Evolutionary conservation across 1,139 yeast species (phyloP), one percentile per base, ranked within the genome.

Genomic region (Entelexis paramagnoliae): DNA sequence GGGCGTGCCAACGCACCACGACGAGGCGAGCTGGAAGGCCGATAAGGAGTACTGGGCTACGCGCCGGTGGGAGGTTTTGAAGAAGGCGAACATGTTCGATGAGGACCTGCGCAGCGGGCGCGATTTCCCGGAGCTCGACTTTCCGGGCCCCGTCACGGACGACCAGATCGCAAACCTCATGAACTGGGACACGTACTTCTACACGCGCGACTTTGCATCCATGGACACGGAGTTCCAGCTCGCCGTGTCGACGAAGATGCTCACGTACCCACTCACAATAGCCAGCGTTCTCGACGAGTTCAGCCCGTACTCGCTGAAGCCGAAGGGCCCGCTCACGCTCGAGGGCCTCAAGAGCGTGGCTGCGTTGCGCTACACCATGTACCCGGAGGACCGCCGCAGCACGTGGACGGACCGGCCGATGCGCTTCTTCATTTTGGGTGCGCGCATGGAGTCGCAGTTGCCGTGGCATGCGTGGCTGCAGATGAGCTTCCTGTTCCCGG

Each of bases 381-480:
- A 85, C 65, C 96, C 97, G 5, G 75, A 76, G 47, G 79, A 79
- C 63, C 70, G 75, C 54, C 67, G 75, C 11, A 56, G 60, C 51
- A 54, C 64, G 32, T 79, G 82, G 67, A 85, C 83, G 64, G 95
- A 88, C 61, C 77, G 96, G 61, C 95, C 98, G 20, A 75, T 91
- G 73, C 78, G 98, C 60, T 74, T 91, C 50, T 91, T 91, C 68
- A 77, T 91, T 53, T 73, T 91, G 41, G 97, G 97, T 22, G 87
- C 98, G 7, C 79, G 93, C 60, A 87, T 94, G 63, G 98, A 91
- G 69, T 81, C 95, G 5, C 87, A 88, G 74, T 73, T 91, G 53
- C 98, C 98, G 5, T 87, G 88, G 16, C 94, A 85, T 64, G 91
- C 89, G 43, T 91, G 98, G 98, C 85, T 86, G 68, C 98, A 91